These are phyloP conservation scores for Sporodiniella umbellata DNA, from an alignment of 371 early-diverging fungal genomes.

Conservation along the genomic window DNA sequence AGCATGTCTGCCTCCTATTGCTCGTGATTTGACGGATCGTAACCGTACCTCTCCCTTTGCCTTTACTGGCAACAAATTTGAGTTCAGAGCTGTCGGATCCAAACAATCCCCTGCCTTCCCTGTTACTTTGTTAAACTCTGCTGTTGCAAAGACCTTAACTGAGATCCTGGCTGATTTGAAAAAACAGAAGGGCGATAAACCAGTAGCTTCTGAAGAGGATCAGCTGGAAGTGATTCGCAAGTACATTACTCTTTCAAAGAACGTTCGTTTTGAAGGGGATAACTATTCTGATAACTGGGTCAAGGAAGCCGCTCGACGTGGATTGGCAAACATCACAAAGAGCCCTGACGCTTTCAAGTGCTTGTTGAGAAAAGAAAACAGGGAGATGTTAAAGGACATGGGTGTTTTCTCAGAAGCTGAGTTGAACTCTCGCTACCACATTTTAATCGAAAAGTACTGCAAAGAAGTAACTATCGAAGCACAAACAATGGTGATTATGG, in stretches of 20 bases:
- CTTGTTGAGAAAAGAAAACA: constrained; percentile 67
- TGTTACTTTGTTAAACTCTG: constrained; percentile 88
- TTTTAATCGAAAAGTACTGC: constrained; percentile 91
- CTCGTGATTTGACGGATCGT: constrained; percentile 96
- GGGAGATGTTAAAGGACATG: constrained; percentile 70
- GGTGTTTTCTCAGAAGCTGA: constrained; percentile 89
- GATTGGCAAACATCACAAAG: constrained; percentile 88
- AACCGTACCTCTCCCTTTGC: constrained; percentile 99
- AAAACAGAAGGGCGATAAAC: constrained; percentile 76
- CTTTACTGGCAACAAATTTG: constrained; percentile 99
- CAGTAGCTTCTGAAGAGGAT: constrained; percentile 79
- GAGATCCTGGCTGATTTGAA: constrained; percentile 72
- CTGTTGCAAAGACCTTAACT: constrained; percentile 81
- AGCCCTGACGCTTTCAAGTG: constrained; percentile 86
- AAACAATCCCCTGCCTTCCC: constrained; percentile 97
- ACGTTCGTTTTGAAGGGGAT: constrained; percentile 96
- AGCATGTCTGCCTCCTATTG: constrained; percentile 84
- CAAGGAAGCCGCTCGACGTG: constrained; percentile 79
- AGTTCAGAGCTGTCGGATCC: constrained; percentile 98
- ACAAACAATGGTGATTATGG: constrained; percentile 83
- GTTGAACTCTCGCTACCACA: constrained; percentile 90
- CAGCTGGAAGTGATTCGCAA: constrained; percentile 83
- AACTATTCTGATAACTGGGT: constrained; percentile 87
- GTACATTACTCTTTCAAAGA: constrained; percentile 80
- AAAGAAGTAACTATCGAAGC: constrained; percentile 96